Percentiles rank a stretch among this genome's conserved stretches.
Evolutionary conservation across 2,329 filamentous ascomycete genomes (phyloP).

Genomic region (Colletotrichum echinochloae): DNA sequence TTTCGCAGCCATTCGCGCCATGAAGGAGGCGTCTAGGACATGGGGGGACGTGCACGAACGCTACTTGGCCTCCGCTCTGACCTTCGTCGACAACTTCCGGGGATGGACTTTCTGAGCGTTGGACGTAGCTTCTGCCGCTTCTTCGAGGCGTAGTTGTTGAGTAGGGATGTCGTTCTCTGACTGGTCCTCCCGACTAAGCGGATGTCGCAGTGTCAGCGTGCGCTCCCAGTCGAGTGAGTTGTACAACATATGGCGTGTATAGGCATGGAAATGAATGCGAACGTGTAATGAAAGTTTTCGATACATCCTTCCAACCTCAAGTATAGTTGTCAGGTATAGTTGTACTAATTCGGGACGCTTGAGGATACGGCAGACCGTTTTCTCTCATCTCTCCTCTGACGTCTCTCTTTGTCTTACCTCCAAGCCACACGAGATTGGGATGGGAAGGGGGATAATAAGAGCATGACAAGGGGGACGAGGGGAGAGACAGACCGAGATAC

Average conservation of each 20-base stretch:
- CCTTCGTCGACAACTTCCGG: conserved; percentile 79
- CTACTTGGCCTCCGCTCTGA: conserved; percentile 76
- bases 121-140: background rate
- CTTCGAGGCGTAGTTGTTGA: background rate
- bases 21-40: conserved; percentile 78
- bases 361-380: too few relatives aligned
- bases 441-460: too few relatives aligned
- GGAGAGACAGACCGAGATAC: too few relatives aligned
- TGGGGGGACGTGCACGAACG: conserved; percentile 78
- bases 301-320: background rate
- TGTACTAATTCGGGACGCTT: background rate
- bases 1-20: conserved; percentile 72
- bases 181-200: background rate
- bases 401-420: too few relatives aligned
- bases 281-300: conserved; percentile 6
- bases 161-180: background rate
- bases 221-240: background rate
- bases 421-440: too few relatives aligned
- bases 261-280: conserved; percentile 10
- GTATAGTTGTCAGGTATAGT: too few relatives aligned
- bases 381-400: too few relatives aligned
- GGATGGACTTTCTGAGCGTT: conserved; percentile 67
- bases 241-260: conserved; percentile 20
- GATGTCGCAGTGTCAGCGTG: background rate
- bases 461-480: too few relatives aligned